Conservation (phyloP, 345 rosid species). For the Brassica juncea region DNA sequence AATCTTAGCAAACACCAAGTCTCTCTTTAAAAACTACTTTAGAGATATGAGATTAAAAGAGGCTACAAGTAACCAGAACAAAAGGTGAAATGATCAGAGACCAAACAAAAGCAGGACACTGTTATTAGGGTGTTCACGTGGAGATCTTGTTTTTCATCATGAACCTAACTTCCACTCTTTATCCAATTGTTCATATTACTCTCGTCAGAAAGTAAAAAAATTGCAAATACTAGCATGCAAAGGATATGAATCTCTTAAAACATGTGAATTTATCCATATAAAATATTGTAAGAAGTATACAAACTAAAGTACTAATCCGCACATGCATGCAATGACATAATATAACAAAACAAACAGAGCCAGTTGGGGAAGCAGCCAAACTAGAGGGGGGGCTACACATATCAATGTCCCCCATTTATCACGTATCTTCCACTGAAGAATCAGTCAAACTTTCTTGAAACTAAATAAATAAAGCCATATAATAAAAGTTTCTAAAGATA, state of each 20-base stretch:
- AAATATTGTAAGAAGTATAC: background rate
- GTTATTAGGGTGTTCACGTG: constrained; percentile 21
- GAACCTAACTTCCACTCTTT: background rate
- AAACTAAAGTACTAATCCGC: constrained; percentile 20
- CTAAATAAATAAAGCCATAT: background rate
- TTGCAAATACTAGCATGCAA: constrained; percentile 4
- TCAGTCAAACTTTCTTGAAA: constrained; percentile 41
- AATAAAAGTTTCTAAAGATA: background rate
- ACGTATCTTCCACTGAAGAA: constrained; percentile 38
- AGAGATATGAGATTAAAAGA: background rate
- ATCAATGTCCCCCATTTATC: constrained; percentile 35
- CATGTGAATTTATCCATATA: constrained; percentile 10
- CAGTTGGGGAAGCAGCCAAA: constrained; percentile 41
- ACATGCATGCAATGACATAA: constrained; percentile 38
- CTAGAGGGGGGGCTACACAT: constrained; percentile 40
- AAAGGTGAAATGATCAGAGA: background rate
- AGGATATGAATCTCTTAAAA: background rate
- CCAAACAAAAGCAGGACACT: constrained; percentile 24
- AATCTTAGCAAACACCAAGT: background rate
- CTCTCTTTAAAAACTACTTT: background rate
- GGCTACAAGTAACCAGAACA: background rate
- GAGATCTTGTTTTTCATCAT: constrained; percentile 24
- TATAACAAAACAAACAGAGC: constrained; percentile 27
- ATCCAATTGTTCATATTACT: constrained; percentile 16
- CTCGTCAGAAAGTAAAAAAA: constrained; percentile 6